Percentiles rank a stretch among this genome's conserved stretches.
phyloP scores from a whole-genome alignment of 2,329 filamentous ascomycete species.

The Colletotrichum higginsianum region DNA sequence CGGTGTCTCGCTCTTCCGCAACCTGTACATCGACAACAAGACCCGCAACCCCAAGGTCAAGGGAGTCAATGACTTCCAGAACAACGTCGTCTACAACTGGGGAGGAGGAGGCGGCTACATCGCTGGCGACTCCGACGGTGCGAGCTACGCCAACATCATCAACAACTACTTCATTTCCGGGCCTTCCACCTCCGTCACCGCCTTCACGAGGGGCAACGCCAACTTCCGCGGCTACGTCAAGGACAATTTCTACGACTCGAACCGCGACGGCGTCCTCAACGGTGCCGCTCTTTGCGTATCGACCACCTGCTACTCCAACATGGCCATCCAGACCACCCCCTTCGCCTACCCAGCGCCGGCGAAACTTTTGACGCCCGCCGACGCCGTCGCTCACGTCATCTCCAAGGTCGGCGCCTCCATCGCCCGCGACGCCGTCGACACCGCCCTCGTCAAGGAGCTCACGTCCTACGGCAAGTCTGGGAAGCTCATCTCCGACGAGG shows the following conservation, averaged over 20 bases:
- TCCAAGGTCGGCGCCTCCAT: constrained; percentile 59
- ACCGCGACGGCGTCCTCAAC: constrained; percentile 64
- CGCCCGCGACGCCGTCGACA: constrained; percentile 61
- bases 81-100: constrained; percentile 70
- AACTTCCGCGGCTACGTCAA: constrained; percentile 68
- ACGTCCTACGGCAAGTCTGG: constrained; percentile 61
- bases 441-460: constrained; percentile 58
- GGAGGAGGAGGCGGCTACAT: constrained; percentile 69
- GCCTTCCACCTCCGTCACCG: constrained; percentile 62
- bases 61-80: constrained; percentile 68
- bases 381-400: constrained; percentile 59
- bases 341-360: constrained; percentile 61
- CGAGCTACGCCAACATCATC: constrained; percentile 66
- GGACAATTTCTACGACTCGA: constrained; percentile 66
- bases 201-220: constrained; percentile 69
- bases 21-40: constrained; percentile 71
- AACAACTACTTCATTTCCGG: constrained; percentile 72
- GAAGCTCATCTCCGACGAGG: constrained; percentile 62
- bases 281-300: constrained; percentile 60
- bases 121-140: constrained; percentile 63
- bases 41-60: constrained; percentile 72
- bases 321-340: constrained; percentile 57
- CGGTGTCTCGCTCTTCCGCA: constrained; percentile 62
- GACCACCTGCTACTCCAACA: constrained; percentile 62
- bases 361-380: constrained; percentile 55